Evolutionary conservation across 1,284 basidiomycete species (phyloP).

Genomic region (Ganoderma multipileum): DNA sequence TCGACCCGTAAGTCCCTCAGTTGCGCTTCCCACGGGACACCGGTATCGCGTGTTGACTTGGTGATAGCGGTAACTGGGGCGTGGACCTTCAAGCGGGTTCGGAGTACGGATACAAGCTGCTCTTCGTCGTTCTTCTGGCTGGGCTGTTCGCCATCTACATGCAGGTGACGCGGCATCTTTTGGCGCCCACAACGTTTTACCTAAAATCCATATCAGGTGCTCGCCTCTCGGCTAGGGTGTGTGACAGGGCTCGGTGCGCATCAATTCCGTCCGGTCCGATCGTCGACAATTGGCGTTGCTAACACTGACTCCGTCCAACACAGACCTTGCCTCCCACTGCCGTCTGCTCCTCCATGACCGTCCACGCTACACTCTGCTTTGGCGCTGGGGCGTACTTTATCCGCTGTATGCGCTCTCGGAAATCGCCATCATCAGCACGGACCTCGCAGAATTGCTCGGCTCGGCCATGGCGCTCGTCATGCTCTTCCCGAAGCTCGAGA

Average conservation of each 20-base stretch:
- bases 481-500: constrained; percentile 80
- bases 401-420: constrained; percentile 76
- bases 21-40: constrained; percentile 6
- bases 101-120: constrained; percentile 81
- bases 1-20: constrained; percentile 52
- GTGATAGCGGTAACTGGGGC: constrained; percentile 72
- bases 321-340: constrained; percentile 76
- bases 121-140: constrained; percentile 88
- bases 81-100: constrained; percentile 82
- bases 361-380: constrained; percentile 63
- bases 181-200: background rate
- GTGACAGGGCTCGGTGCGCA: constrained; percentile 71
- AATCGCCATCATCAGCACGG: constrained; percentile 82
- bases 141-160: constrained; percentile 87
- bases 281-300: background rate
- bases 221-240: constrained; percentile 69
- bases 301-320: background rate
- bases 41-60: background rate
- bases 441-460: constrained; percentile 81
- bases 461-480: constrained; percentile 82
- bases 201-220: constrained; percentile 19
- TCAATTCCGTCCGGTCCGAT: background rate
- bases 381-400: constrained; percentile 70
- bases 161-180: constrained; percentile 54
- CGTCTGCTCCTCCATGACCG: constrained; percentile 74